phyloP scores from a whole-genome alignment of 78 protist species.

The Capsaspora owczarzaki region DNA sequence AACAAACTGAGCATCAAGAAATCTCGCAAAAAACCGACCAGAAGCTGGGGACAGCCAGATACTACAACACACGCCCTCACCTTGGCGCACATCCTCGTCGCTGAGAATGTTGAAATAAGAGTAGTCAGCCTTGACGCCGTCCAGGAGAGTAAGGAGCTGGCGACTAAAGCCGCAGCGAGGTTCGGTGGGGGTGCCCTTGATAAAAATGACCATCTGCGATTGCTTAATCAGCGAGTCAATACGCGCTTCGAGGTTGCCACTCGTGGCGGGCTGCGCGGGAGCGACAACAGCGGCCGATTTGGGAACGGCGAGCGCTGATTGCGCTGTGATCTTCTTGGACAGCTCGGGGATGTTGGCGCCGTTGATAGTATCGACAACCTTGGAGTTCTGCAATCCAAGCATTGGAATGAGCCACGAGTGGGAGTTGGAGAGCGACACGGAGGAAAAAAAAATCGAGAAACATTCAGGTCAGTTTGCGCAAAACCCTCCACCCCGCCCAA shows the following conservation, averaged over 20 bases:
- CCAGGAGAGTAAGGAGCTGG: slow-evolving; percentile 55
- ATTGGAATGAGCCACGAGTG: no score
- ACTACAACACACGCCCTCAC: background rate
- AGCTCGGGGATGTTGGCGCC: slow-evolving; percentile 16
- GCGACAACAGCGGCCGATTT: background rate
- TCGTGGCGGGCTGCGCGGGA: background rate
- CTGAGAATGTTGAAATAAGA: slow-evolving; percentile 60
- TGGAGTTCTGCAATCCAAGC: background rate
- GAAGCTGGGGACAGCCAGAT: background rate
- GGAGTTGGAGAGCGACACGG: no score
- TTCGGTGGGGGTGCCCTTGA: slow-evolving; percentile 73
- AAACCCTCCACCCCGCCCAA: no score
- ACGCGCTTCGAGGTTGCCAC: slow-evolving; percentile 15
- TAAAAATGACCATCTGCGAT: slow-evolving; percentile 65
- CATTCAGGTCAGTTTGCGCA: no score
- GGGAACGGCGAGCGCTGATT: background rate
- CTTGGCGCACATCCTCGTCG: slow-evolving; percentile 49
- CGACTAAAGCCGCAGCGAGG: slow-evolving; percentile 87
- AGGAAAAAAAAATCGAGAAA: no score
- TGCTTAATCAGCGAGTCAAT: slow-evolving; percentile 32
- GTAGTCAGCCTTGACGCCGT: slow-evolving; percentile 34
- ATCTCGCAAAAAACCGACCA: background rate
- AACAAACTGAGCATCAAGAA: background rate
- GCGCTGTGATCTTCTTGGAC: background rate
- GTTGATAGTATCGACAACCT: background rate